Conservation (phyloP, 2,329 filamentous ascomycete species). For the Exophiala sideris region DNA sequence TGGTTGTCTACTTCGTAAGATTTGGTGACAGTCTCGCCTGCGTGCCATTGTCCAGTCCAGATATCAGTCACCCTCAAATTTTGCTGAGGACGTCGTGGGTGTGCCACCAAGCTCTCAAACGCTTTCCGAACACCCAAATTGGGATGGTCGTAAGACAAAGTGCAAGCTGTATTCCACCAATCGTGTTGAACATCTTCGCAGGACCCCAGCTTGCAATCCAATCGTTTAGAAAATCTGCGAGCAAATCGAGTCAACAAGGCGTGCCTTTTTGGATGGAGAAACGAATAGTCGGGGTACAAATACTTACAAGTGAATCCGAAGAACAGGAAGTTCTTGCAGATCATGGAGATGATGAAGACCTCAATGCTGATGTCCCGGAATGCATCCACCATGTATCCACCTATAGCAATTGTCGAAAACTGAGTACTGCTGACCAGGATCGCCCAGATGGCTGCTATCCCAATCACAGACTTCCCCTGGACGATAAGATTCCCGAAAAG, state of each 20-base stretch:
- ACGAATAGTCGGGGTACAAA: not conserved
- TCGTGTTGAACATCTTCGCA: conserved; percentile 3
- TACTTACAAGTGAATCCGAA: conserved; percentile 50
- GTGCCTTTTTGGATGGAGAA: not conserved
- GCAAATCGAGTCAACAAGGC: not conserved
- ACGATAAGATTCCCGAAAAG: conserved; percentile 22
- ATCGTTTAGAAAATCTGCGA: conserved; percentile 4
- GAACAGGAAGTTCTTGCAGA: conserved; percentile 92
- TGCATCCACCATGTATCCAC: conserved; percentile 86
- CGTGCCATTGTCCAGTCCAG: no score
- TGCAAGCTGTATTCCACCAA: conserved; percentile 7
- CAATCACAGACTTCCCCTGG: conserved; percentile 37
- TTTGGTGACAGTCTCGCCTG: no score
- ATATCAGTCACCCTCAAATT: not conserved
- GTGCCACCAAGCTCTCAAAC: conserved; percentile 5
- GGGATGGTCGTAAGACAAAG: conserved; percentile 2
- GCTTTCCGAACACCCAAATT: conserved; percentile 11
- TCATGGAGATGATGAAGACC: conserved; percentile 80
- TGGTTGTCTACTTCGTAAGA: no score
- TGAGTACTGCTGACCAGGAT: conserved; percentile 85
- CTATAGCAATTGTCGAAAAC: conserved; percentile 74
- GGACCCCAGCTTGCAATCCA: conserved; percentile 6
- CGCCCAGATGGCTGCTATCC: conserved; percentile 74
- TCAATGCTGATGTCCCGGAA: conserved; percentile 85
- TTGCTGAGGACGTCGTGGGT: not conserved